Evolutionary conservation across 768 basidiomycete genomes (phyloP).

Genomic region (Tulasnella sp.): DNA sequence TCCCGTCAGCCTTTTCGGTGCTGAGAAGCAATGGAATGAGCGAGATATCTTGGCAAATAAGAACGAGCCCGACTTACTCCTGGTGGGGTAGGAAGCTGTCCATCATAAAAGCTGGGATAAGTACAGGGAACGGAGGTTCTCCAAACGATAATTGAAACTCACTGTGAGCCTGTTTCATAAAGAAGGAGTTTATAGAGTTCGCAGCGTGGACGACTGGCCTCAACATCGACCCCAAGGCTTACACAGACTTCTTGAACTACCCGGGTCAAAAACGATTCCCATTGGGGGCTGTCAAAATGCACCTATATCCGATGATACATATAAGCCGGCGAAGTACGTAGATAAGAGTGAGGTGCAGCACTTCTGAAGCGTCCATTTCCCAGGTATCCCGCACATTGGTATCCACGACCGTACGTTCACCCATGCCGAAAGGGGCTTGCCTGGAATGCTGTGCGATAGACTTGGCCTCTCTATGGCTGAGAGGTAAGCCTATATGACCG

Average conservation of each 20-base stretch:
- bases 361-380: conserved; percentile 45
- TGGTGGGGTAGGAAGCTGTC: conserved; percentile 10
- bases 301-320: conserved; percentile 32
- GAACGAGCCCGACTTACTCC: background rate
- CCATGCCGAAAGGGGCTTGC: conserved; percentile 43
- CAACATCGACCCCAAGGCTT: conserved; percentile 39
- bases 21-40: conserved; percentile 31
- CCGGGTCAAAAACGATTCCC: conserved; percentile 39
- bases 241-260: conserved; percentile 37
- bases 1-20: conserved; percentile 46
- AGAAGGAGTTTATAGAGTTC: conserved; percentile 49
- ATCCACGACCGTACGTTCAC: conserved; percentile 44
- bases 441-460: conserved; percentile 38
- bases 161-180: conserved; percentile 51
- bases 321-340: background rate
- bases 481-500: conserved; percentile 44
- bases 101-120: background rate
- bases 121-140: background rate
- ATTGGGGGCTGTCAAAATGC: conserved; percentile 42
- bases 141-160: conserved; percentile 40
- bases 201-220: conserved; percentile 36
- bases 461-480: conserved; percentile 42
- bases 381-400: conserved; percentile 48
- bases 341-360: conserved; percentile 10
- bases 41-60: background rate